Base-by-base conservation (phyloP, 306 rosid species). In the Prinsepia uniflora region DNA sequence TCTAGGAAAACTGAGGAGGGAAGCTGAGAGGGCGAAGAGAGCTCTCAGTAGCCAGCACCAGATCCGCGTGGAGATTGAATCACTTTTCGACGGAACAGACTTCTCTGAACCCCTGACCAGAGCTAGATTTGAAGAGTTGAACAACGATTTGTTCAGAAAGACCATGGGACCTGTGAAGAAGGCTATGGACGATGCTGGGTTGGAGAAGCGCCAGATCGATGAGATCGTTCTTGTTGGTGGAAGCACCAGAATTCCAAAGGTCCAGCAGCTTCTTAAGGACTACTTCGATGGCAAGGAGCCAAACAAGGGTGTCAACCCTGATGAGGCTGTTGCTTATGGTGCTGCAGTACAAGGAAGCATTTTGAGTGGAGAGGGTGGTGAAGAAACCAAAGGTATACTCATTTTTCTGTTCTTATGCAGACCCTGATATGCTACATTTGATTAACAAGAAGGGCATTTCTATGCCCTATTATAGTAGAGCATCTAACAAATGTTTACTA, bases 1-100 rank as follows among this genome's bases (percentile, higher is more conserved):
- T 50, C 88, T 95, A 78, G 99, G 97, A 4, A 95, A 95, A 83
- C 71, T 95, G 22, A 91, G 97, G 78, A 95, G 99, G 80, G 97
- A 95, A 76, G 63, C 73, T 39, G 99, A 95, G 82, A 91, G 99
- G 20, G 99, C 99, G 71, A 95, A 95, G 90, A 95, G 99, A 80
- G 96, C 99, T 71, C 96, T 95, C 41, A 91, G 99, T 71, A 95
- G 97, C 89, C 99, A 95, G 92, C 99, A 95, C 79, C 99, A 95
- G 63, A 80, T 93, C 86, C 97, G 97, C 4, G 97, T 93, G 80
- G 98, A 93, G 85, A 93, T 93, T 65, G 98, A 93, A 75, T 93
- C 98, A 42, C 98, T 93, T 54, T 93, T 93, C 15, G 98, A 93
- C 63, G 98, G 98, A 7, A 48, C 57, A 22, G 97, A 93, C 78